Base-by-base conservation (phyloP, 352 stramenopile species). In the Phytophthora hibernalis region DNA sequence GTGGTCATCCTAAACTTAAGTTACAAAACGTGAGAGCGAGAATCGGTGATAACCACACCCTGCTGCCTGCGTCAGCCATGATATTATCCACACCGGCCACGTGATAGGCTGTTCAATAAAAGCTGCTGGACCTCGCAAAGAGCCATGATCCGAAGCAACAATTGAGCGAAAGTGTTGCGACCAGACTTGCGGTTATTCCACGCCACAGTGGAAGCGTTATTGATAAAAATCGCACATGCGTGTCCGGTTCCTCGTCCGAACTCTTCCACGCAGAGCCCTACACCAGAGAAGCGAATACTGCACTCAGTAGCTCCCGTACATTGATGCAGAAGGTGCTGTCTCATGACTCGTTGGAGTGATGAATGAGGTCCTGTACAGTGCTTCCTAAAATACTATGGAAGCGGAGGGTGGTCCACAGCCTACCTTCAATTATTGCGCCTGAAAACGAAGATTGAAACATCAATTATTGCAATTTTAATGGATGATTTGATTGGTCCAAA, bases 31-130 rank as follows among this genome's bases (percentile, higher is more conserved):
- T 28, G 1, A 43, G 0, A 16, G 35, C 40, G 3, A 60, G 16
- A 8, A 52, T n/a, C 5, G 26, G 26, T 2, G 51, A 64, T 28
- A 57, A 31, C 57, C 65, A 72, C 52, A 64, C 57, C 65, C 31
- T 62, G 38, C 50, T 68, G 16, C 57, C 65, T 22, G 56, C 55
- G 21, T 65, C 62, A 2, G 62, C 62, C 54, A 70, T 65, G 8
- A 49, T 51, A 33, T 57, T 70, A 1, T 38, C n/a, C 3, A 26
- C 20, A 6, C 62, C 54, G 3, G 62, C 16, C 9, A 70, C 47
- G n/a, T 70, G 62, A 30, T 38, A 31, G 12, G 54, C 42, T 7
- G 40, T 47, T 21, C 22, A 16, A 8, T 57, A 70, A 49, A 70
- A 65, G 1, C 12, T 42, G 21, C 21, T 54, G 53, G 5, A 65